Base-by-base conservation (phyloP, 352 stramenopile species). In the Phytopythium montanum region DNA sequence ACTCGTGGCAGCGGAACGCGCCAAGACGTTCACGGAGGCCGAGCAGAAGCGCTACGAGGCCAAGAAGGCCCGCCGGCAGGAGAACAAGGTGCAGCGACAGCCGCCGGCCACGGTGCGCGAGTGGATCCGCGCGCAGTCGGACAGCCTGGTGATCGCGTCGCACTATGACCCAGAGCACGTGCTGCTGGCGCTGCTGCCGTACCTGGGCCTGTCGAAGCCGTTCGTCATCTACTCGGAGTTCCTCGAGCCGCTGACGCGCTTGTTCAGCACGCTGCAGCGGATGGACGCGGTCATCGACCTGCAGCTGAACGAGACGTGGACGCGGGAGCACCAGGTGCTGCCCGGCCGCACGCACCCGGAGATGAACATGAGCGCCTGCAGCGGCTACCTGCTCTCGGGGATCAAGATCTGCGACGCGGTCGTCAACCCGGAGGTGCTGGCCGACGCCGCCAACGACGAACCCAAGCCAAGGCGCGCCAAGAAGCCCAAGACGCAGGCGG, bases 191-290 rank as follows among this genome's bases (percentile, higher is more conserved):
- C 60, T 99, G 49, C 65, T 98, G 45, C 90, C 90, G 25, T 97
- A 95, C 62, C 74, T 99, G 29, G 84, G 76, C 26, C 81, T 84
- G 21, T 97, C 89, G 6, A 96, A 93, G 57, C 92, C 94, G 3
- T 98, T 99, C 72, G 93, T 98, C n/a, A 75, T 99, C 21, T 99
- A 96, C 76, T 96, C 80, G 36, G 94, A 98, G 76, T 97, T 94
- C 68, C 76, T 98, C 6, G 84, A 94, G 76, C 91, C 94, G 2
- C 76, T 99, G 33, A 88, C 93, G n/a, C 72, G 85, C 56, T 90
- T 88, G 45, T 98, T 98, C 62, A 71, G 76, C 31, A 82, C 74
- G 21, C 71, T 98, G 6, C 88, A 98, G 73, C 86, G 96, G 52
- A 94, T 90, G 75, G 73, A 94, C 26, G 72, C 92, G 29, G 87